Percentiles rank a stretch among this genome's conserved stretches.
Evolutionary conservation across 371 early-diverging fungal genomes (phyloP).

Genomic region (Phascolomyces articulosus): DNA sequence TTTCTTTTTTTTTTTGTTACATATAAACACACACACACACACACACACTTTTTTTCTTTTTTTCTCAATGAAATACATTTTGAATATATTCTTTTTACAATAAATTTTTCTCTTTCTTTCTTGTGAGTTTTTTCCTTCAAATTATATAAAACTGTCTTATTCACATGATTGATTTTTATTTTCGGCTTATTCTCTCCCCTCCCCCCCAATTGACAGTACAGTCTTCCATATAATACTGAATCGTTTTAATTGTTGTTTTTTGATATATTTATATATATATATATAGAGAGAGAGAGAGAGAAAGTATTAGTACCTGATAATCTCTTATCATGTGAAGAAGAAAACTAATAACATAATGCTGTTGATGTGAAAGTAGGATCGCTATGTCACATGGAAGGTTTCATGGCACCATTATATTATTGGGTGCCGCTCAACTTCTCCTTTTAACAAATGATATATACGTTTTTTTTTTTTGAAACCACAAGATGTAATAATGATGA

Average conservation of each 20-base stretch:
- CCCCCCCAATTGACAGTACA: no score
- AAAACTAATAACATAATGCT: not conserved
- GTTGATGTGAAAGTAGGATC: not conserved
- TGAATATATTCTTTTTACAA: not conserved
- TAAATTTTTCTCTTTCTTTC: not conserved
- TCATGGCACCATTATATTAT: conserved; percentile 2
- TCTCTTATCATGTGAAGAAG: not conserved
- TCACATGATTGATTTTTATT: no score
- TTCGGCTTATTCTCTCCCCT: no score
- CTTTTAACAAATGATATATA: no score
- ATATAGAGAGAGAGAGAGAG: no score
- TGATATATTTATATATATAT: no score
- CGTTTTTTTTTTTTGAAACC: not conserved
- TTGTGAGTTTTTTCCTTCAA: no score
- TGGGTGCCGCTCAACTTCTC: not conserved
- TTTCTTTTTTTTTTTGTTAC: not conserved
- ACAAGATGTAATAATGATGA: conserved; percentile 4
- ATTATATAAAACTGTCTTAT: no score
- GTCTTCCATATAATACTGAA: no score
- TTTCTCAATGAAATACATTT: not conserved
- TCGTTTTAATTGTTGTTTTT: no score
- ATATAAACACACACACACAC: not conserved
- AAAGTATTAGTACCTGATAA: no score
- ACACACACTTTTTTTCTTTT: not conserved
- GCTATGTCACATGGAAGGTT: not conserved